phyloP scores from a whole-genome alignment of 2,329 filamentous ascomycete species.

The Colletotrichum lentis region DNA sequence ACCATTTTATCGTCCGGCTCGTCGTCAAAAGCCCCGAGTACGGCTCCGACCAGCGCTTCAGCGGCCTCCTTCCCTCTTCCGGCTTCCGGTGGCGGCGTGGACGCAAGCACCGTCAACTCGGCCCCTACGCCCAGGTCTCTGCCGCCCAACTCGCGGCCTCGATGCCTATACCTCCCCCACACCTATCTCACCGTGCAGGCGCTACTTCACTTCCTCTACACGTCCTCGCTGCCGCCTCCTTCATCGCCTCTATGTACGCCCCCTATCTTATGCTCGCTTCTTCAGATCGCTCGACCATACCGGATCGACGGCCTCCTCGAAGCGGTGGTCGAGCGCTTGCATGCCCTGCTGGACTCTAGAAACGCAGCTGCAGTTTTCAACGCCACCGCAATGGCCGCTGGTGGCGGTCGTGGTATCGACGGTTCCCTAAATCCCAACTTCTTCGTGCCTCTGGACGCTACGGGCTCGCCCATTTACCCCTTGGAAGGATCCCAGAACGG shows the following conservation, averaged over 20 bases:
- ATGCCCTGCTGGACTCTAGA: conserved; percentile 86
- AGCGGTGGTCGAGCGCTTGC: conserved; percentile 88
- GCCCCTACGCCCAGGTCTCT: conserved; percentile 66
- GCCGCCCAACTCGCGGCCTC: conserved; percentile 73
- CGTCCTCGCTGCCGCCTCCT: conserved; percentile 81
- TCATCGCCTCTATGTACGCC: conserved; percentile 85
- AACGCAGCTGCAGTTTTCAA: conserved; percentile 99
- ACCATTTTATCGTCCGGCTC: conserved; percentile 53
- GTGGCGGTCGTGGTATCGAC: conserved; percentile 84
- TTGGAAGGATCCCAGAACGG: conserved; percentile 34
- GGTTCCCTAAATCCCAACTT: conserved; percentile 71
- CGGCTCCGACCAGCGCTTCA: conserved; percentile 55
- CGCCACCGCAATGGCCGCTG: conserved; percentile 95
- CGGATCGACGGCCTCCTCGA: conserved; percentile 92
- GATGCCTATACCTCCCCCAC: conserved; percentile 92
- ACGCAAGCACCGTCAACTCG: conserved; percentile 60
- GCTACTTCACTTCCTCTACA: conserved; percentile 92
- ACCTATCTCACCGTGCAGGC: conserved; percentile 89
- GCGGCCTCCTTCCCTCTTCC: conserved; percentile 26
- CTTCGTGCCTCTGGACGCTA: conserved; percentile 60
- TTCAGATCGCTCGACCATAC: conserved; percentile 93
- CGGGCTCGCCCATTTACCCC: conserved; percentile 44
- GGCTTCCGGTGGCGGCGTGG: conserved; percentile 47
- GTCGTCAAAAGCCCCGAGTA: conserved; percentile 53
- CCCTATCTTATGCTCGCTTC: conserved; percentile 92